These are phyloP conservation scores for Amanita jacksonii DNA, from an alignment of 768 basidiomycete genomes.

Conservation along the genomic window DNA sequence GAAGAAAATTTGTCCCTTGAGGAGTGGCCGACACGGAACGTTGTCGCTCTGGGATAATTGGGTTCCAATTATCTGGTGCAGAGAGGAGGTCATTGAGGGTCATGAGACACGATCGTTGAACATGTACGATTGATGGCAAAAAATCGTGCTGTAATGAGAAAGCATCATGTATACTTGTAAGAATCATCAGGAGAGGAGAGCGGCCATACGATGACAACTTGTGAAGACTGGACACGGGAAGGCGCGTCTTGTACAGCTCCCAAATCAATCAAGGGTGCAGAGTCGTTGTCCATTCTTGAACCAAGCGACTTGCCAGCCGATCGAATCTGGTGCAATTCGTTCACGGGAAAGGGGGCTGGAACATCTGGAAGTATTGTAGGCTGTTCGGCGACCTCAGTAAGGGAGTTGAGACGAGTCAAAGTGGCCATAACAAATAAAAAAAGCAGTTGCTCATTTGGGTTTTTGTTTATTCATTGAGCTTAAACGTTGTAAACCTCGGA, in stretches of 20 bases:
- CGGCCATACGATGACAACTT: constrained; percentile 18
- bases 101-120: constrained; percentile 67
- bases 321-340: constrained; percentile 18
- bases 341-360: constrained; percentile 32
- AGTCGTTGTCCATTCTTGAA: neutral
- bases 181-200: constrained; percentile 10
- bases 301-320: neutral
- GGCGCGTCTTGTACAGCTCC: constrained; percentile 3
- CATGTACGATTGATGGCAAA: constrained; percentile 61
- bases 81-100: constrained; percentile 64
- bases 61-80: constrained; percentile 36
- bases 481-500: no score
- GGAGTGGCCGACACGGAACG: constrained; percentile 49
- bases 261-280: neutral
- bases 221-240: constrained; percentile 7
- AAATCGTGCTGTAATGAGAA: constrained; percentile 39
- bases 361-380: constrained; percentile 21
- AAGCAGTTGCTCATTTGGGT: no score
- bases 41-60: constrained; percentile 50
- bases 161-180: constrained; percentile 5
- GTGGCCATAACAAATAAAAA: constrained; percentile 25
- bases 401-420: constrained; percentile 24
- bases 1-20: constrained; percentile 21
- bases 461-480: no score
- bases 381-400: constrained; percentile 15